These are phyloP conservation scores for Ophiostoma sp. DNA, from an alignment of 2,329 filamentous ascomycete species.

Conservation along the genomic window DNA sequence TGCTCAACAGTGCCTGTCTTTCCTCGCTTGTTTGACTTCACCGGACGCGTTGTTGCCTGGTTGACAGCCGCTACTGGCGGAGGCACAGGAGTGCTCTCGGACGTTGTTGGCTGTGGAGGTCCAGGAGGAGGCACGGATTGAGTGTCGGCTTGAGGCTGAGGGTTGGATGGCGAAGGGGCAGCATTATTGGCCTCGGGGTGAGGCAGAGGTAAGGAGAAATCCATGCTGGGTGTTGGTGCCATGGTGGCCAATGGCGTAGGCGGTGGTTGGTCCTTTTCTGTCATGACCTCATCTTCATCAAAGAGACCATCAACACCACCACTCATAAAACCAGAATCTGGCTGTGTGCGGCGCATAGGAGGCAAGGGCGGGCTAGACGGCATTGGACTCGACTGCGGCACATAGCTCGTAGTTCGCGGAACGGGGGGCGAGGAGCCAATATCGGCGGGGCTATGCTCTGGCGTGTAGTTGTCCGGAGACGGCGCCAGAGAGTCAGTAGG, in stretches of 20 bases:
- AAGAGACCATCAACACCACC: slow-evolving; percentile 66
- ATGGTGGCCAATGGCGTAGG: slow-evolving; percentile 17
- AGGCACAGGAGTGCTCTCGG: background rate
- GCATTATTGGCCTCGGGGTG: background rate
- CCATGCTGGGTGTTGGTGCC: slow-evolving; percentile 19
- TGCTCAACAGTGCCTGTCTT: slow-evolving; percentile 28
- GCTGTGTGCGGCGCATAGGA: slow-evolving; percentile 55
- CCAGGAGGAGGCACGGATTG: background rate
- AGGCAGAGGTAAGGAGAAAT: slow-evolving; percentile 17
- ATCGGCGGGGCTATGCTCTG: slow-evolving; percentile 67
- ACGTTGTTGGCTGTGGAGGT: background rate
- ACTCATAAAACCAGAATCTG: slow-evolving; percentile 81
- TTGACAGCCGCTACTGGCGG: background rate
- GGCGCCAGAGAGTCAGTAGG: slow-evolving; percentile 48
- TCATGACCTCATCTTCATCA: slow-evolving; percentile 50
- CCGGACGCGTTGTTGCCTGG: slow-evolving; percentile 25
- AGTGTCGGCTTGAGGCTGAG: background rate
- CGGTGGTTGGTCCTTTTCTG: slow-evolving; percentile 20
- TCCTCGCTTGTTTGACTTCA: slow-evolving; percentile 29
- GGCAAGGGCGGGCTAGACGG: slow-evolving; percentile 76
- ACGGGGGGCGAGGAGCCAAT: slow-evolving; percentile 89
- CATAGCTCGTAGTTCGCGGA: slow-evolving; percentile 54
- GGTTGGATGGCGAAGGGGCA: background rate
- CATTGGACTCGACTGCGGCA: slow-evolving; percentile 54
- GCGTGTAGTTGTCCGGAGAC: slow-evolving; percentile 48